A percentile compares a stretch with the other conserved stretches of the same genome.
Evolutionary conservation across 208 protist species (phyloP).

Genomic region (Jaenimonas drosophilae): DNA sequence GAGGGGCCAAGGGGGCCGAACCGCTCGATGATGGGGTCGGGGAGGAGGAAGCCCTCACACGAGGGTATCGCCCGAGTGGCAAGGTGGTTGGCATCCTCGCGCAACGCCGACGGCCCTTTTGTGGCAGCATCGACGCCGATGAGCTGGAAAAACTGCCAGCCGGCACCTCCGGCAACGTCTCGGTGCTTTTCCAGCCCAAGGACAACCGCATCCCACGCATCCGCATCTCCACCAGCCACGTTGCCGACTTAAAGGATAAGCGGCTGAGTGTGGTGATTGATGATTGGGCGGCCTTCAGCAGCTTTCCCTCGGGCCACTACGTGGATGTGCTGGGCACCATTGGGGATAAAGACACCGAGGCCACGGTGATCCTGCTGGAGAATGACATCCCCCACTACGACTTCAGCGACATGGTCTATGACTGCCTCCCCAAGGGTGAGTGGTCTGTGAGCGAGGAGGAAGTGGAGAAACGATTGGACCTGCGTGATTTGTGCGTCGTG

Average conservation of each 20-base stretch:
- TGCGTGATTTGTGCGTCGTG: constrained; percentile 82
- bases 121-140: constrained; percentile 74
- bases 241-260: constrained; percentile 79
- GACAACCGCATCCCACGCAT: constrained; percentile 84
- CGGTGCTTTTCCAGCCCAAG: constrained; percentile 84
- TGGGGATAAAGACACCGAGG: constrained; percentile 92
- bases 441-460: constrained; percentile 81
- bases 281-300: constrained; percentile 83
- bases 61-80: constrained; percentile 52
- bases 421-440: constrained; percentile 82
- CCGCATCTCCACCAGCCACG: constrained; percentile 71
- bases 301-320: constrained; percentile 92
- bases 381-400: constrained; percentile 90
- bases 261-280: constrained; percentile 94
- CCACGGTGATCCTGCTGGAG: constrained; percentile 91
- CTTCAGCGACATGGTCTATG: constrained; percentile 84
- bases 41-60: constrained; percentile 48
- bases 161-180: constrained; percentile 35
- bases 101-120: constrained; percentile 65
- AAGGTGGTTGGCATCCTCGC: constrained; percentile 64
- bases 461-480: constrained; percentile 57
- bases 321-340: constrained; percentile 89
- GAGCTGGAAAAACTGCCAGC: constrained; percentile 40
- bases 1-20: constrained; percentile 5
- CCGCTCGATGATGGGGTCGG: constrained; percentile 14